phyloP scores from a whole-genome alignment of 768 basidiomycete species.

The Tricholoma furcatifolium region DNA sequence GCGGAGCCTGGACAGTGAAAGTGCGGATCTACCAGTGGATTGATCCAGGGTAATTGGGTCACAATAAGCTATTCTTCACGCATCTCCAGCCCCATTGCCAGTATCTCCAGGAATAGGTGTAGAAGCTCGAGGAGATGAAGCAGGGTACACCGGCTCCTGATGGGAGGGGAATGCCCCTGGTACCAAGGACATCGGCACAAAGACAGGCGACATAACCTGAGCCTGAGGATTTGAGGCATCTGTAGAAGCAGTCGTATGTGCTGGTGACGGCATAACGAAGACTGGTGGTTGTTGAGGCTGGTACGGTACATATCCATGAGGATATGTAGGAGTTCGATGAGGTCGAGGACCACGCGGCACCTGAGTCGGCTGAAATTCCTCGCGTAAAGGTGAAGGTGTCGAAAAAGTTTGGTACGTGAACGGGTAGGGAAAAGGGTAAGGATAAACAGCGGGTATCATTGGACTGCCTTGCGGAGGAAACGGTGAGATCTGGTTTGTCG shows the following conservation, averaged over 20 bases:
- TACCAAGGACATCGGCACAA: slow-evolving; percentile 18
- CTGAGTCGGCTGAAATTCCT: slow-evolving; percentile 13
- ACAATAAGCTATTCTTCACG: not conserved
- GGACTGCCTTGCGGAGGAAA: slow-evolving; percentile 13
- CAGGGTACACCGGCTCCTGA: not conserved
- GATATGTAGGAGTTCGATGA: slow-evolving; percentile 23
- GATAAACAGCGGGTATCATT: slow-evolving; percentile 30
- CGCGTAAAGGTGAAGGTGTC: slow-evolving; percentile 8
- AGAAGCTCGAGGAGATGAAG: slow-evolving; percentile 9
- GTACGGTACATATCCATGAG: slow-evolving; percentile 29
- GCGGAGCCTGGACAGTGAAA: no score
- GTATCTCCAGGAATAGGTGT: not conserved
- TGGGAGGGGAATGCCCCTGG: slow-evolving; percentile 10
- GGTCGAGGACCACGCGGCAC: slow-evolving; percentile 19
- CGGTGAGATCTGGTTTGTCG: slow-evolving; percentile 11
- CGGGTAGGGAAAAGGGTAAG: slow-evolving; percentile 30
- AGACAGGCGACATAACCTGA: slow-evolving; percentile 17
- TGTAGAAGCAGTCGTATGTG: slow-evolving; percentile 10
- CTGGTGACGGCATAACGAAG: slow-evolving; percentile 21
- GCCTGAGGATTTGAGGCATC: slow-evolving; percentile 6
- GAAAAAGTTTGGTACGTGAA: slow-evolving; percentile 23
- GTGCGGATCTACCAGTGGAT: no score
- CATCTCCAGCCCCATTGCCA: not conserved
- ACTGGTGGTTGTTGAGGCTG: slow-evolving; percentile 27
- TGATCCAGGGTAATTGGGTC: no score